These are phyloP conservation scores for Thuidium tamariscinum DNA, from an alignment of 225 moss, liverwort and hornwort species.

Conservation along the genomic window DNA sequence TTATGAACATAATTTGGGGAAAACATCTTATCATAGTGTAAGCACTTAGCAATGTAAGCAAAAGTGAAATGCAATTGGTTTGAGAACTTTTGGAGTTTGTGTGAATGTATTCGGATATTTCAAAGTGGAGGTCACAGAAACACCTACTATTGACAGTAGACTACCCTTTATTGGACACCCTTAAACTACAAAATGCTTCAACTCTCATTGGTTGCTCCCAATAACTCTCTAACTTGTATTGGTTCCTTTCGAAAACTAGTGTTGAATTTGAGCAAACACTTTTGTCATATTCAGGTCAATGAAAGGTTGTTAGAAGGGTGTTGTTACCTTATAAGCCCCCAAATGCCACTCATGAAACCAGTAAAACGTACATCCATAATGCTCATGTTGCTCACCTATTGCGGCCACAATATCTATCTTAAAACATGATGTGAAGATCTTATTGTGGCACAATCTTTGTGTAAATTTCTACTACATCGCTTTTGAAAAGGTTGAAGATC, in stretches of 20 bases:
- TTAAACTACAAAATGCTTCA: neutral
- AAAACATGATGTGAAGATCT: neutral
- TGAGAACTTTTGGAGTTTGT: neutral
- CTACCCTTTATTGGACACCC: neutral
- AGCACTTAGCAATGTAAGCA: neutral
- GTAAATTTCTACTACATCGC: accelerated
- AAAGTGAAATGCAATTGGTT: neutral
- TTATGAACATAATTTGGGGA: neutral
- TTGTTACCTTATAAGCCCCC: neutral
- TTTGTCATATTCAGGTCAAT: neutral
- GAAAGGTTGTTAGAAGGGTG: neutral
- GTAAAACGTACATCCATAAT: neutral
- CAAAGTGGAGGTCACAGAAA: neutral
- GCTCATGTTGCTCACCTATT: neutral
- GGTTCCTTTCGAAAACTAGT: neutral
- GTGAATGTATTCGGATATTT: neutral
- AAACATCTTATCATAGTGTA: neutral
- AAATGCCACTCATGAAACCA: neutral
- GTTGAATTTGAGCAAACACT: neutral
- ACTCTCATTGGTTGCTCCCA: neutral
- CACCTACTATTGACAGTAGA: neutral
- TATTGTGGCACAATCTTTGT: neutral
- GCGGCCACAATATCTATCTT: neutral
- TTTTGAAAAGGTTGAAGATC: neutral
- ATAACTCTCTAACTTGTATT: neutral